A percentile compares a stretch with the other conserved stretches of the same genome.
phyloP scores from a whole-genome alignment of 2,329 filamentous ascomycete species.

The Neonectria magnoliae region DNA sequence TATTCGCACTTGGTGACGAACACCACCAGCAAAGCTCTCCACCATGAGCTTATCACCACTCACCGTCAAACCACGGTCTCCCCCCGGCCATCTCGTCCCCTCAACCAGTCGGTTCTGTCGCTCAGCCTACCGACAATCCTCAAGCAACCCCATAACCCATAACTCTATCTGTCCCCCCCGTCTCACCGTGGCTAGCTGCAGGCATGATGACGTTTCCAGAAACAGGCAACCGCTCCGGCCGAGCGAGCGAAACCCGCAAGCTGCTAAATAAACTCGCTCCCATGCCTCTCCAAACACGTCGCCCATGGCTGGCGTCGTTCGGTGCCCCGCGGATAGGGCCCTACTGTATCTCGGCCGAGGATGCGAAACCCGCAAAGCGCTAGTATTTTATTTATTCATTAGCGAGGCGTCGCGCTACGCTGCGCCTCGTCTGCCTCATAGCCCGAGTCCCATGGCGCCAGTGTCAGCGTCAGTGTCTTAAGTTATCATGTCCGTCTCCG shows the following conservation, averaged over 20 bases:
- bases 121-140: background rate
- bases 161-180: background rate
- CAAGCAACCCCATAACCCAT: background rate
- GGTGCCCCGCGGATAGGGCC: background rate
- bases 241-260: conserved; percentile 1
- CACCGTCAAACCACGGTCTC: background rate
- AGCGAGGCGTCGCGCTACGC: background rate
- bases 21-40: background rate
- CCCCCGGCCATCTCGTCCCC: background rate
- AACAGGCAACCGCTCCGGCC: background rate
- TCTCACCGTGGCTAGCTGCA: background rate
- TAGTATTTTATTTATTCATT: background rate
- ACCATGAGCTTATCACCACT: background rate
- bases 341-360: background rate
- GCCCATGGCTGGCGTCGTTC: background rate
- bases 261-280: background rate
- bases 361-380: background rate
- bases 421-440: conserved; percentile 13
- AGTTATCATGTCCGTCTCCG: conserved; percentile 10
- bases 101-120: background rate
- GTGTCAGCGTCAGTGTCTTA: no score
- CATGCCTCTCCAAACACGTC: background rate
- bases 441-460: background rate
- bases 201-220: background rate
- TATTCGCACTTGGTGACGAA: background rate